These are phyloP conservation scores for Inonotus obliquus DNA, from an alignment of 1,284 basidiomycete genomes.

Conservation along the genomic window DNA sequence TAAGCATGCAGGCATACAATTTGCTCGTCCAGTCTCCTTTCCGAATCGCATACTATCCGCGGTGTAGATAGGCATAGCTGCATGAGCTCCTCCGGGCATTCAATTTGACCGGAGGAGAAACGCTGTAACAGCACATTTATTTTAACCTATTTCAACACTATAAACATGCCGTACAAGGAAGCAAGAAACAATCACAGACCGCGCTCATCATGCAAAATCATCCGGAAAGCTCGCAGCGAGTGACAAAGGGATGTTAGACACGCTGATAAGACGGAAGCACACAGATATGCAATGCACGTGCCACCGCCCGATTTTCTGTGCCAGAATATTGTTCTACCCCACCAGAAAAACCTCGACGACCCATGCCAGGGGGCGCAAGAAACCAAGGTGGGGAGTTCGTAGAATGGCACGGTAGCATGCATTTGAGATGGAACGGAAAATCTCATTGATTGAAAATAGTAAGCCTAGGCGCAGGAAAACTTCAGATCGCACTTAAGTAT, in stretches of 20 bases:
- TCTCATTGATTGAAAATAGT: neutral
- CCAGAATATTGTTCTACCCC: neutral
- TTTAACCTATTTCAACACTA: neutral
- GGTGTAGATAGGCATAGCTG: neutral
- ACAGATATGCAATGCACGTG: neutral
- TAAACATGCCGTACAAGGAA: neutral
- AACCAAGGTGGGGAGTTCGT: neutral
- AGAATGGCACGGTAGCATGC: no score
- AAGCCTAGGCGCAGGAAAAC: neutral
- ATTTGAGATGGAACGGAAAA: no score
- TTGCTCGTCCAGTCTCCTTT: neutral
- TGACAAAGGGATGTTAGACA: neutral
- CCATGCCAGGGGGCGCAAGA: neutral
- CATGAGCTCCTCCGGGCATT: neutral
- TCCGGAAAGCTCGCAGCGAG: neutral
- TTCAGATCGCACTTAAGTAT: neutral
- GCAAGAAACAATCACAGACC: neutral
- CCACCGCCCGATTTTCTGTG: slow-evolving; percentile 3
- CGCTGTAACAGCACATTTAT: neutral
- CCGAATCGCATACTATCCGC: neutral
- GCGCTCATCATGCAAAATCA: neutral
- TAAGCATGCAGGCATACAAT: neutral
- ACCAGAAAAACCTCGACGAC: neutral
- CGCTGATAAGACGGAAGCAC: neutral
- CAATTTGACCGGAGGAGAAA: neutral